Evolutionary conservation across 2,329 filamentous ascomycete species (phyloP), one percentile per base, ranked within the genome.

Genomic region (Ploettnerulaceae sp.): DNA sequence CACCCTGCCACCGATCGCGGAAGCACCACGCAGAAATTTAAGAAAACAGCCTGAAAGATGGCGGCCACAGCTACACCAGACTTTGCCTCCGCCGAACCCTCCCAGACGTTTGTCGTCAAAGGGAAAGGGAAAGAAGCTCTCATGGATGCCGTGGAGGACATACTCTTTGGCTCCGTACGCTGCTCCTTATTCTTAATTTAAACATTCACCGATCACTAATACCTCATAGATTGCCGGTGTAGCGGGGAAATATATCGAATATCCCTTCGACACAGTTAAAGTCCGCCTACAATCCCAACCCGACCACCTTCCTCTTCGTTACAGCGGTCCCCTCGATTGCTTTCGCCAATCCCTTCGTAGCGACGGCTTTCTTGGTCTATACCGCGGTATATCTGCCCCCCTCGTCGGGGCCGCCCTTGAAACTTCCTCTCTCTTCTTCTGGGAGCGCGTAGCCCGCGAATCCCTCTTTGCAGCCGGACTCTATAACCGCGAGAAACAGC

Each of bases 191-290:
- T 7, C 28, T 14, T 26, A 26, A 22, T 32, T 21, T 9, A 18
- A 14, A 31, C 20, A 18, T 40, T 34, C 12, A 7, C 22, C 15
- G 6, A 21, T 55, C 51, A 54, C 21, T 24, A 48, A 33, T 41
- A 36, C 37, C 29, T 22, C 25, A 12, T 38, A 89, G 86, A 67
- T 79, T 49, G 90, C 91, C 45, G 93, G 93, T 51, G 80, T 94
- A 49, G 82, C 88, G 26, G 91, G 91, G 53, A 98, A 97, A 72
- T 88, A 91, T 66, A 91, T 98, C 63, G 93, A 98, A 67, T 98
- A 96, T 66, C 93, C 93, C 18, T 98, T 98, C 69, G 93, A 98
- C 69, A 98, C 93, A 0, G 84, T 98, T 66, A 98, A 98, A 70
- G 93, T 98, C 50, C 86, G 93, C 31, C 79, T 98, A 8, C 93